Percentiles rank a stretch among this genome's conserved stretches.
Evolutionary conservation across 108 stramenopile species (phyloP).

Genomic region (Cyclotella atomus): DNA sequence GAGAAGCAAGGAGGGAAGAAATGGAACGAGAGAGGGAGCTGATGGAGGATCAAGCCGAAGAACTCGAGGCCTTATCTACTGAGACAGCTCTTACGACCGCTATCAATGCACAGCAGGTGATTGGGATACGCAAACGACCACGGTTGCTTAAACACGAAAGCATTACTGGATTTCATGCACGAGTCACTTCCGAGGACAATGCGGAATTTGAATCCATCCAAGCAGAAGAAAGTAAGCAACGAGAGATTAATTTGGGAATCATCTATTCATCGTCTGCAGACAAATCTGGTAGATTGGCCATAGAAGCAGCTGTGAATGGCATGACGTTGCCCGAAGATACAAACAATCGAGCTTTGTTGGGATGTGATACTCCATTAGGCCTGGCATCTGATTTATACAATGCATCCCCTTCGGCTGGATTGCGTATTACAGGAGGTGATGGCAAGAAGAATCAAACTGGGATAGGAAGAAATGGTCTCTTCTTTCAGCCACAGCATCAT

Average conservation of each 20-base stretch:
- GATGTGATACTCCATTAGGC: slow-evolving; percentile 40
- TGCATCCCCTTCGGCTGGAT: slow-evolving; percentile 39
- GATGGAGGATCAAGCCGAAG: slow-evolving; percentile 33
- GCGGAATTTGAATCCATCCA: slow-evolving; percentile 75
- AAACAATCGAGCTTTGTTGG: slow-evolving; percentile 14
- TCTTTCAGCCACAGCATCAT: slow-evolving; percentile 48
- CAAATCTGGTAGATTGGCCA: slow-evolving; percentile 29
- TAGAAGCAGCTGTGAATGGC: slow-evolving; percentile 10
- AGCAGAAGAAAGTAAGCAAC: slow-evolving; percentile 55
- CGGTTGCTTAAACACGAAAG: slow-evolving; percentile 65
- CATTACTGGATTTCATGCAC: slow-evolving; percentile 76
- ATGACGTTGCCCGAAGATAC: background rate
- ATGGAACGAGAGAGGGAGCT: slow-evolving; percentile 53
- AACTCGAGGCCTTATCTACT: slow-evolving; percentile 5
- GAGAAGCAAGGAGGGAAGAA: slow-evolving; percentile 57
- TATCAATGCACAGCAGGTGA: background rate
- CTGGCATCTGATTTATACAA: slow-evolving; percentile 52
- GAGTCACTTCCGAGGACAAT: slow-evolving; percentile 86
- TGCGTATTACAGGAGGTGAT: slow-evolving; percentile 31
- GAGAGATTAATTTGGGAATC: slow-evolving; percentile 39
- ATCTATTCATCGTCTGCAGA: slow-evolving; percentile 38
- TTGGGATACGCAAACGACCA: slow-evolving; percentile 41
- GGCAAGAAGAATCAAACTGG: slow-evolving; percentile 4
- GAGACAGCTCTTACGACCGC: background rate
- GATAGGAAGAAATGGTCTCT: slow-evolving; percentile 40